phyloP scores from a whole-genome alignment of 1,284 basidiomycete species.

The Pseudomicrostroma phylloplanum region DNA sequence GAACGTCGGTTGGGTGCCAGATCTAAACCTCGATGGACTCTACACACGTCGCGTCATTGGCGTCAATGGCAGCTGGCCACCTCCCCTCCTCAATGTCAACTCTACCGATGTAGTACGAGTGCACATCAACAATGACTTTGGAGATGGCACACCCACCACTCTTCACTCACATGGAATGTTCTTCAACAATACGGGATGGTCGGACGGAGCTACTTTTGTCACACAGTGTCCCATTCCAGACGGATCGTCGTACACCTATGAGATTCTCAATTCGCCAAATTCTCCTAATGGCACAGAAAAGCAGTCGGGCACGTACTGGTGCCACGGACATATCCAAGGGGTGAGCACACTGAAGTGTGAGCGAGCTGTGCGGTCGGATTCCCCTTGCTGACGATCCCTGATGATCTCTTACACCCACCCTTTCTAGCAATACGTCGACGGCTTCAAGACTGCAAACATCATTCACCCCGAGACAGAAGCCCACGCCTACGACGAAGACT shows the following conservation, averaged over 20 bases:
- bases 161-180: constrained; percentile 67
- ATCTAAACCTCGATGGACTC: constrained; percentile 44
- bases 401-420: no score
- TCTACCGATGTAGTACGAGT: constrained; percentile 21
- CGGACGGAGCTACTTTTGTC: constrained; percentile 76
- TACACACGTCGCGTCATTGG: constrained; percentile 13
- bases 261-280: constrained; percentile 64
- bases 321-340: background rate
- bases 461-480: constrained; percentile 56
- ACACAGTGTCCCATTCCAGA: constrained; percentile 84
- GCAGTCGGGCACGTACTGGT: constrained; percentile 77
- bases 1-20: constrained; percentile 60
- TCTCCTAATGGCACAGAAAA: constrained; percentile 53
- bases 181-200: constrained; percentile 74
- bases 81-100: constrained; percentile 24
- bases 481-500: constrained; percentile 81
- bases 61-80: constrained; percentile 19
- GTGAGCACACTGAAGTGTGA: no score
- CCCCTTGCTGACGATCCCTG: no score
- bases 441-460: constrained; percentile 69
- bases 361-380: no score
- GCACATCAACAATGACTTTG: constrained; percentile 20
- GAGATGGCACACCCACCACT: constrained; percentile 17
- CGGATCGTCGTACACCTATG: constrained; percentile 67
- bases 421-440: constrained; percentile 55